Evolutionary conservation across 148 eudicot genomes (phyloP), one percentile per base, ranked within the genome.

Genomic region (Selenicereus undatus): DNA sequence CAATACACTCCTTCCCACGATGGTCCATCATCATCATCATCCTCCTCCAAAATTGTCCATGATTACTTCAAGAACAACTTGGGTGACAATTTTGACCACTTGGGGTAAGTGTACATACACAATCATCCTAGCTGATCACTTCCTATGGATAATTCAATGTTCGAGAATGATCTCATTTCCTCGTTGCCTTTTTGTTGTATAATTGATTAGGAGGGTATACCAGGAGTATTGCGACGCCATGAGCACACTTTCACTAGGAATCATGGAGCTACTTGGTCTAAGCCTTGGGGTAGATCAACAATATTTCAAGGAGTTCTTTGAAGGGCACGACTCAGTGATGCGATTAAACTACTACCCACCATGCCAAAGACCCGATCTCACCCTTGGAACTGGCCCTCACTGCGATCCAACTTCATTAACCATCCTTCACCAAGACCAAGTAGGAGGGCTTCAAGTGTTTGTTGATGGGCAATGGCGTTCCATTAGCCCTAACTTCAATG

Each of bases 341-440:
- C 80, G 93, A 56, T 79, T 90, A 4, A 92, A 92, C 58, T 92
- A 90, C 79, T 92, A 90, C 39, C 96, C 93, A n/a, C 90, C 92
- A 5, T 92, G 96, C 78, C 88, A 86, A 65, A 86, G 90, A 48
- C 96, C 96, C 0, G 93, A 89, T 62, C 89, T 85, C 12, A 87
- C 95, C 5, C 86, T 89, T 10, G 95, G 95, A 35, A 92, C 92
- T 0, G 93, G 95, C 1, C 91, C 95, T 39, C 95, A 91, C 80
- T 89, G 89, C 22, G 95, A 91, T 76, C 95, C 95, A 24, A 89
- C 91, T 6, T 92, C 95, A 0, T 43, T 92, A 35, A 90, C 95
- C 42, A 90, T 92, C n/a, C 90, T 92, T 35, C 95, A 92, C 77
- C 95, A 92, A 74, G 95, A 92, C 76, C 85, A 82, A 26, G 92